Evolutionary conservation across 2,329 filamentous ascomycete species (phyloP), one percentile per base, ranked within the genome.

Genomic region (Fusarium buxicola): DNA sequence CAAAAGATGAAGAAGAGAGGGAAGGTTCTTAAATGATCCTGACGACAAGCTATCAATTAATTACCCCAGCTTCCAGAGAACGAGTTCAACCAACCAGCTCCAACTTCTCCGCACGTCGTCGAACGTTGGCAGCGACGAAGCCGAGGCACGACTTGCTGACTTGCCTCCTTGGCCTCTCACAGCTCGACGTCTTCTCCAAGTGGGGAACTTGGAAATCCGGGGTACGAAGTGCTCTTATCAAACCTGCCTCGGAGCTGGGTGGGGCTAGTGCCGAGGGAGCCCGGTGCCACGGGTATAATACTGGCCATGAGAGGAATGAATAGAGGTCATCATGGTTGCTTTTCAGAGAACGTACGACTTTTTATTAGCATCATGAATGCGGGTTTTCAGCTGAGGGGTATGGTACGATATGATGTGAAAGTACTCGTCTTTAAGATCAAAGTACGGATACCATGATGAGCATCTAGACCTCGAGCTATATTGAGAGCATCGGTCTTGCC

Each of bases 61-160:
- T 49, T 43, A 64, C 59, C 59, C 63, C 59, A 66, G 51, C 43
- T 41, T 41, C 10, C 21, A 28, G 10, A 31, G 11, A 21, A 5
- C 10, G 11, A 34, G 58, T 40, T 47, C 62, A 58, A 45, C 38
- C 40, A 35, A 45, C 27, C 52, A 39, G 56, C 62, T 64, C 62
- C 58, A 52, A 57, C 58, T 67, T 69, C 69, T 71, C 69, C 69
- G 69, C 69, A 71, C 67, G 55, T 58, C 46, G 38, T 70, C 69
- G 60, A 65, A 70, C 51, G 58, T 60, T 59, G 35, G 54, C 9
- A 15, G 39, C 27, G 11, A 50, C 15, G 56, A 52, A 63, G 69
- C 69, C 69, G 69, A 72, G 69, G 69, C 62, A 50, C 60, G 34
- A 45, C 62, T 62, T 61, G 56, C 51, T 65, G 60, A 65, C 60